phyloP scores from a whole-genome alignment of 2,329 filamentous ascomycete genomes.

The Ceratocystis cubensis region DNA sequence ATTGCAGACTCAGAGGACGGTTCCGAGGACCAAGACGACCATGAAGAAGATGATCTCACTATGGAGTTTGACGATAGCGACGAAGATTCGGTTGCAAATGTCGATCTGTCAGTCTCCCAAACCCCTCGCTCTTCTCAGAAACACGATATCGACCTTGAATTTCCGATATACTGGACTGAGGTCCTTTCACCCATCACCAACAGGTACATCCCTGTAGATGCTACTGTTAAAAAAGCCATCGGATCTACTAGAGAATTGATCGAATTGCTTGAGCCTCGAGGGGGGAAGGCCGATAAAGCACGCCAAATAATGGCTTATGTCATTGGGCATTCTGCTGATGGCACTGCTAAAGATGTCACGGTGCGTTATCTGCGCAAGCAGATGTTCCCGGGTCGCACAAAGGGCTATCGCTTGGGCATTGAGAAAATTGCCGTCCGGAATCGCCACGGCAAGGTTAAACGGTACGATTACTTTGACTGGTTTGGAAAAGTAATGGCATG shows the following conservation, averaged over 20 bases:
- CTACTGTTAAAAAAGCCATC: slow-evolving; percentile 54
- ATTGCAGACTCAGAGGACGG: slow-evolving; percentile 11
- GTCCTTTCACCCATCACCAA: slow-evolving; percentile 70
- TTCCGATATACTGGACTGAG: slow-evolving; percentile 89
- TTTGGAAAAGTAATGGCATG: slow-evolving; percentile 67
- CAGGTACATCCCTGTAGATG: slow-evolving; percentile 67
- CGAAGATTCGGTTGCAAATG: slow-evolving; percentile 40
- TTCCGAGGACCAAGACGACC: slow-evolving; percentile 20
- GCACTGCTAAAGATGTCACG: slow-evolving; percentile 88
- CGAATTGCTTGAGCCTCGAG: slow-evolving; percentile 68
- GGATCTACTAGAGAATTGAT: slow-evolving; percentile 61
- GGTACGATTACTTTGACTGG: slow-evolving; percentile 75
- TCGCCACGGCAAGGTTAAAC: slow-evolving; percentile 61
- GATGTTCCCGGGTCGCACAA: slow-evolving; percentile 76
- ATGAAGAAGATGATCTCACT: slow-evolving; percentile 14
- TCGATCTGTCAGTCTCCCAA: slow-evolving; percentile 12
- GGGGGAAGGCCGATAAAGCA: slow-evolving; percentile 67
- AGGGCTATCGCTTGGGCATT: slow-evolving; percentile 62
- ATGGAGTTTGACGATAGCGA: slow-evolving; percentile 41
- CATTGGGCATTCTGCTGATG: slow-evolving; percentile 68
- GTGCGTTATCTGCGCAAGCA: slow-evolving; percentile 76
- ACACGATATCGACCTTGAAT: slow-evolving; percentile 66
- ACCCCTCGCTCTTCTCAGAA: slow-evolving; percentile 32
- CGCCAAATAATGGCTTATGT: slow-evolving; percentile 88
- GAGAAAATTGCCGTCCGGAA: slow-evolving; percentile 76